phyloP scores from a whole-genome alignment of 2,329 filamentous ascomycete genomes.

The Paecilomyces variotii region DNA sequence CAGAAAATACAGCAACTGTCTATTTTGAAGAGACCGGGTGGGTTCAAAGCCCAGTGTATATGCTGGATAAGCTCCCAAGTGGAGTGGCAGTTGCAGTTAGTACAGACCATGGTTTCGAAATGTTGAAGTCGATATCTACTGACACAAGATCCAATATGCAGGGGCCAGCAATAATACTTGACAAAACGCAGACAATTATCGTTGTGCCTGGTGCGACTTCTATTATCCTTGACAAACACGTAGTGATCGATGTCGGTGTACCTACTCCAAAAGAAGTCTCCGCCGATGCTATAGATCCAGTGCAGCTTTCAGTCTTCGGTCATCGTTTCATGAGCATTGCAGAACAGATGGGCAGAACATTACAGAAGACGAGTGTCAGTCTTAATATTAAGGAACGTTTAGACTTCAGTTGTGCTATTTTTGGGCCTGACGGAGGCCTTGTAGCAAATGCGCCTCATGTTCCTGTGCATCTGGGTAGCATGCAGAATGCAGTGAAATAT shows the following conservation, averaged over 20 bases:
- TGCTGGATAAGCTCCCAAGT: slow-evolving; percentile 7
- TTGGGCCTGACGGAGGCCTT: slow-evolving; percentile 63
- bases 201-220: slow-evolving; percentile 31
- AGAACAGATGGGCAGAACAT: slow-evolving; percentile 44
- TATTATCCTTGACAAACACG: slow-evolving; percentile 27
- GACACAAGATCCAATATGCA: not conserved
- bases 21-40: slow-evolving; percentile 12
- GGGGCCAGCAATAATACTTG: slow-evolving; percentile 20
- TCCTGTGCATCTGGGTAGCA: slow-evolving; percentile 69
- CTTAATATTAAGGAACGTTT: slow-evolving; percentile 73
- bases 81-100: not conserved
- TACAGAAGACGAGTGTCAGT: slow-evolving; percentile 42
- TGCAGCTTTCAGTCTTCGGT: slow-evolving; percentile 41
- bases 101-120: not conserved
- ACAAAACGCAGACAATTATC: slow-evolving; percentile 41
- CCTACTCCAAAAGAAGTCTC: not conserved
- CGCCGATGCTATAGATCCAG: slow-evolving; percentile 30
- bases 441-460: slow-evolving; percentile 63
- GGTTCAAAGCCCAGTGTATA: slow-evolving; percentile 8
- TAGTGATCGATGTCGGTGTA: slow-evolving; percentile 29
- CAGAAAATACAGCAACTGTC: not conserved
- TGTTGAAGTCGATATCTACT: not conserved
- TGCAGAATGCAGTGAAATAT: slow-evolving; percentile 68
- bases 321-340: slow-evolving; percentile 48
- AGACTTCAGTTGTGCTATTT: slow-evolving; percentile 74